These are phyloP conservation scores for Fusarium annulatum DNA, from an alignment of 2,329 filamentous ascomycete genomes.

Conservation along the genomic window DNA sequence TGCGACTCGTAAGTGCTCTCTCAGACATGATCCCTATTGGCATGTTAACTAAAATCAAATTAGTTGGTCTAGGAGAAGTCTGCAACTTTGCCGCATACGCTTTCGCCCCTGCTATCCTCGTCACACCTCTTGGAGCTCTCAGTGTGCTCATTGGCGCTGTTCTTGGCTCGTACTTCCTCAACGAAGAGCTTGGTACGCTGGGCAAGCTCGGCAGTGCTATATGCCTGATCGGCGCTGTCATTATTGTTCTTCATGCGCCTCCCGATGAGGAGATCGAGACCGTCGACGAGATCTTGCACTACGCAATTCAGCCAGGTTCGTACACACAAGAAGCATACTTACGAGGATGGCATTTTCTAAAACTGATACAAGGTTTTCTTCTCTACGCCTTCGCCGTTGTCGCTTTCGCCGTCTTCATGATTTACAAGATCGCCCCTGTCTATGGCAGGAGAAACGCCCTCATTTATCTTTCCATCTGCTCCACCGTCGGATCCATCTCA, in stretches of 20 bases:
- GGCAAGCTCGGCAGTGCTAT: constrained; percentile 96
- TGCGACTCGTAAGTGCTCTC: constrained; percentile 76
- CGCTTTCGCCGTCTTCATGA: constrained; percentile 91
- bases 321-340: not conserved
- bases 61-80: constrained; percentile 91
- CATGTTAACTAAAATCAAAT: constrained; percentile 33
- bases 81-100: constrained; percentile 99
- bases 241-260: constrained; percentile 97
- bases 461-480: constrained; percentile 97
- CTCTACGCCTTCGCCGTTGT: constrained; percentile 84
- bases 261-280: constrained; percentile 91
- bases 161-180: constrained; percentile 91
- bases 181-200: constrained; percentile 88
- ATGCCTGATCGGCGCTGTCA: constrained; percentile 94
- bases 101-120: constrained; percentile 97
- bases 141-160: constrained; percentile 96
- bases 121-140: constrained; percentile 92
- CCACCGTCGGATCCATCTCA: constrained; percentile 93
- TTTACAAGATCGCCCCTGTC: constrained; percentile 89
- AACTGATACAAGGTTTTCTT: constrained; percentile 77
- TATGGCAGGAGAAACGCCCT: constrained; percentile 96
- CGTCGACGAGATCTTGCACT: constrained; percentile 90
- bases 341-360: constrained; percentile 12
- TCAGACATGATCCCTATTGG: not conserved
- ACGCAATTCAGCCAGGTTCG: constrained; percentile 89